Evolutionary conservation across 805 yeast species (phyloP).

Genomic region (Clavispora phyllophila): DNA sequence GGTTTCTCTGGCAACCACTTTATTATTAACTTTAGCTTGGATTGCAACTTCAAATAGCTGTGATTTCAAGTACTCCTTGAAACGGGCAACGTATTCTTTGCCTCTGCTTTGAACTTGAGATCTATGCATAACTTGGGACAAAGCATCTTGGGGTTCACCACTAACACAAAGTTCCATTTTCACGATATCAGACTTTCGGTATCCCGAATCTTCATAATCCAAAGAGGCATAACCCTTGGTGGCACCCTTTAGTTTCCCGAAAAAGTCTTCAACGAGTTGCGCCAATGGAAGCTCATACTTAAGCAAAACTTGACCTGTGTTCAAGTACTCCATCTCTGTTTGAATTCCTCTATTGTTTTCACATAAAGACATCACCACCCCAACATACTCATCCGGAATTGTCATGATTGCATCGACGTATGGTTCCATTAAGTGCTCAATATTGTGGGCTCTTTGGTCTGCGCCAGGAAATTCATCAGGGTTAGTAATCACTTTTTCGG

Average conservation of each 20-base stretch:
- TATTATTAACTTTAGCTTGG: constrained; percentile 79
- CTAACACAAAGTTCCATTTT: constrained; percentile 87
- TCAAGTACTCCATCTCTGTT: constrained; percentile 67
- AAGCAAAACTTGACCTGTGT: constrained; percentile 75
- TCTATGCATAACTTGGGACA: constrained; percentile 84
- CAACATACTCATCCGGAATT: constrained; percentile 84
- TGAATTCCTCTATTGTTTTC: constrained; percentile 82
- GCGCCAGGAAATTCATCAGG: constrained; percentile 90
- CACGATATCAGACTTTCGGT: constrained; percentile 70
- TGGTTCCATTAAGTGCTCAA: constrained; percentile 67
- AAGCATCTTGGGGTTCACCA: constrained; percentile 85
- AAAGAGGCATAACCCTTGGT: constrained; percentile 92
- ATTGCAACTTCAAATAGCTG: constrained; percentile 91
- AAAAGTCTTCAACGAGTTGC: constrained; percentile 89
- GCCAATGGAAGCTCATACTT: constrained; percentile 82
- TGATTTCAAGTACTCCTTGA: constrained; percentile 71
- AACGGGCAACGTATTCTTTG: constrained; percentile 74
- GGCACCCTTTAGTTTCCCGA: constrained; percentile 84
- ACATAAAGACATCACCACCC: constrained; percentile 80
- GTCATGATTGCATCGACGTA: constrained; percentile 87
- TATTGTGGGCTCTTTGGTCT: constrained; percentile 38
- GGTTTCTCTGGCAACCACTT: constrained; percentile 85
- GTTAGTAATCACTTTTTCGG: constrained; percentile 65
- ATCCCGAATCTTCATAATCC: constrained; percentile 93
- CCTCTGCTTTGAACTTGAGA: constrained; percentile 72